A percentile compares a stretch with the other conserved stretches of the same genome.
These are phyloP conservation scores for Blastobotrys niveus DNA, from an alignment of 1,139 yeast species.

Conservation along the genomic window DNA sequence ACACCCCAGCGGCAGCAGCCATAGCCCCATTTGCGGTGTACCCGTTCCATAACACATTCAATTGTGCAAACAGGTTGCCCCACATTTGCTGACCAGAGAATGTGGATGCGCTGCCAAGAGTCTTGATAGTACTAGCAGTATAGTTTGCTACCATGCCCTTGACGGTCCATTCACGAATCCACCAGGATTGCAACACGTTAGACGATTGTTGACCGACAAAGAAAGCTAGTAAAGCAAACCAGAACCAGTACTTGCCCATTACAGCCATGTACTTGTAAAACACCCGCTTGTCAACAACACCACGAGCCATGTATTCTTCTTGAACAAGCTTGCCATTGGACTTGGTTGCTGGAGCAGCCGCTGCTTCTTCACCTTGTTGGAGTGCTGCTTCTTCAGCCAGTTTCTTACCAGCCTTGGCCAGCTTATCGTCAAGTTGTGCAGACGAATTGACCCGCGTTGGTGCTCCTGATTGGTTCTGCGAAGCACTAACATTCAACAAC, in stretches of 20 bases:
- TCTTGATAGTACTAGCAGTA: neutral
- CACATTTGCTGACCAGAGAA: neutral
- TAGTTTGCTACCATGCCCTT: conserved; percentile 12
- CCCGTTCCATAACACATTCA: neutral
- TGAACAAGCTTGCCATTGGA: conserved; percentile 42
- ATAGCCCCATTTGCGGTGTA: neutral
- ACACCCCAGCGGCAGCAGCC: no score
- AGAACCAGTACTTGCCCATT: conserved; percentile 54
- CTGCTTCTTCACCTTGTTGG: conserved; percentile 22
- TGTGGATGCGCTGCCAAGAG: neutral
- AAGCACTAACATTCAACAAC: conserved; percentile 58
- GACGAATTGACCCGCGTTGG: conserved; percentile 46
- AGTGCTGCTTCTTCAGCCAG: conserved; percentile 30
- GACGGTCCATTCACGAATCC: conserved; percentile 76
- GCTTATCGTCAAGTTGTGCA: conserved; percentile 23
- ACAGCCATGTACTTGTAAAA: conserved; percentile 60
- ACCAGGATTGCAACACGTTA: conserved; percentile 67
- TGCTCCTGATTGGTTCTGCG: conserved; percentile 55
- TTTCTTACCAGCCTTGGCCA: conserved; percentile 30
- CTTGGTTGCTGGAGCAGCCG: conserved; percentile 7
- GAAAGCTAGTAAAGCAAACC: conserved; percentile 43
- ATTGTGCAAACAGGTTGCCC: neutral
- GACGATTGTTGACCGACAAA: conserved; percentile 54
- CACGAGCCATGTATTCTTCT: conserved; percentile 80
- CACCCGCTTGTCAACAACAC: conserved; percentile 67